A percentile compares a stretch with the other conserved stretches of the same genome.
Conservation (phyloP, 495 filamentous ascomycete species). For the Penicillium riverlandense region DNA sequence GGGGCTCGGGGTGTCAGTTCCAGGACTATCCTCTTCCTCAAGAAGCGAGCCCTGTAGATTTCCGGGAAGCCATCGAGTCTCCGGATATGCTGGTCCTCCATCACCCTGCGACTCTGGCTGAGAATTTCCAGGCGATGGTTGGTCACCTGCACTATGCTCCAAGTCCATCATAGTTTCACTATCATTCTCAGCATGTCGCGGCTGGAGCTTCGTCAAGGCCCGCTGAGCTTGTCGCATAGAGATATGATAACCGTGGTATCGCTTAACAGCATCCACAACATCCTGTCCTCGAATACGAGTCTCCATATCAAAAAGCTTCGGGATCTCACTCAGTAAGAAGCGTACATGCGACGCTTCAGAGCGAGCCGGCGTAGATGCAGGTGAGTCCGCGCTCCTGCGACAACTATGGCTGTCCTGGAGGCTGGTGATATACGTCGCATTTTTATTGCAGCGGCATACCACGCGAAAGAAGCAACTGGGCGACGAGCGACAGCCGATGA, state of each 20-base stretch:
- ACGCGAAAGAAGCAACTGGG: constrained; percentile 39
- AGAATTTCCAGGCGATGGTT: constrained; percentile 14
- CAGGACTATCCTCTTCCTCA: constrained; percentile 20
- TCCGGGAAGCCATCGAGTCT: constrained; percentile 32
- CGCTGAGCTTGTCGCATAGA: constrained; percentile 40
- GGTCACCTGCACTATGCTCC: constrained; percentile 15
- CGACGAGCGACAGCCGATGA: constrained; percentile 37
- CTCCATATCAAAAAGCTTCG: constrained; percentile 40
- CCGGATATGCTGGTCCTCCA: constrained; percentile 13
- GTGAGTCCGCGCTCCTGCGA: constrained; percentile 24
- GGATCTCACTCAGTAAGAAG: constrained; percentile 38
- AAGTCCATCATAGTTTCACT: constrained; percentile 12
- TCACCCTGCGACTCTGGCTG: constrained; percentile 14
- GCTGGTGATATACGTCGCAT: constrained; percentile 41
- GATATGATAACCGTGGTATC: constrained; percentile 42
- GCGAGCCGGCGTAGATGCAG: constrained; percentile 31
- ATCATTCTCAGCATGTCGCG: constrained; percentile 18
- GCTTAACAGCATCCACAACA: constrained; percentile 38
- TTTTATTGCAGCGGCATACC: constrained; percentile 41
- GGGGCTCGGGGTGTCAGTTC: constrained; percentile 16
- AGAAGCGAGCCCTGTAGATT: constrained; percentile 20
- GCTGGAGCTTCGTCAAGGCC: constrained; percentile 35
- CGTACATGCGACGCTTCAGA: constrained; percentile 44
- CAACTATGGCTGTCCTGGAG: constrained; percentile 40
- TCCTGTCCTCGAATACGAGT: constrained; percentile 32